Percentiles rank a stretch among this genome's conserved stretches.
Conservation (phyloP, 164 flowering plant species). For the Umbilicus rupestris region DNA sequence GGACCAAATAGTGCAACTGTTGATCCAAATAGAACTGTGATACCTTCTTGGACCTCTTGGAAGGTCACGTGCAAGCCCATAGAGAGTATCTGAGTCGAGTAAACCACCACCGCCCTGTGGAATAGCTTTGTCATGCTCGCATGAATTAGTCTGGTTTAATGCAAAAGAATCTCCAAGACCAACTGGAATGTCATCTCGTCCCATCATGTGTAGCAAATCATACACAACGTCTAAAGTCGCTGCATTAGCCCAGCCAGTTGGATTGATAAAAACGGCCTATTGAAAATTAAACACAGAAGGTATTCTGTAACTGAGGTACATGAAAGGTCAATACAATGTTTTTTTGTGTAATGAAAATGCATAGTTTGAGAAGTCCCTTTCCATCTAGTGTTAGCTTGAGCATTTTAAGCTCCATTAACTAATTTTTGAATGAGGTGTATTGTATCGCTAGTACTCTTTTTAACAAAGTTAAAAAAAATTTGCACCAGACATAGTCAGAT, state of each 20-base stretch:
- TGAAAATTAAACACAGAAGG: slow-evolving; percentile 3
- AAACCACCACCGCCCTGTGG: slow-evolving; percentile 93
- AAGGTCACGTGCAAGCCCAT: slow-evolving; percentile 67
- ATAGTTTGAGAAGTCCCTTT: no score
- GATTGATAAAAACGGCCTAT: slow-evolving; percentile 76
- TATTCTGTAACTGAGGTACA: neutral
- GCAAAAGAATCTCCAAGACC: slow-evolving; percentile 72
- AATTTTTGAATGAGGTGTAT: no score
- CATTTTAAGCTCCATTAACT: no score
- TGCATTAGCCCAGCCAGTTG: slow-evolving; percentile 94
- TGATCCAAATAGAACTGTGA: neutral
- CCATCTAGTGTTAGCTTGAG: no score
- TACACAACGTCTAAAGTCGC: slow-evolving; percentile 82
- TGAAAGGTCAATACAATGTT: no score
- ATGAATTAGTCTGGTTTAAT: slow-evolving; percentile 52
- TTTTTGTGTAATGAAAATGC: no score
- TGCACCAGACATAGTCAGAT: neutral
- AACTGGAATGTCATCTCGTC: slow-evolving; percentile 92
- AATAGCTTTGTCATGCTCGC: slow-evolving; percentile 70
- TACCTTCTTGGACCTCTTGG: slow-evolving; percentile 93
- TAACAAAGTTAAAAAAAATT: neutral
- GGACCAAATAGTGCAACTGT: neutral
- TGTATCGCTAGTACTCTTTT: no score
- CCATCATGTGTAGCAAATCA: slow-evolving; percentile 97
- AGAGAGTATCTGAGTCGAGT: slow-evolving; percentile 90